These are phyloP conservation scores for Linnemannia elongata DNA, from an alignment of 192 early-diverging fungal species.

Conservation along the genomic window DNA sequence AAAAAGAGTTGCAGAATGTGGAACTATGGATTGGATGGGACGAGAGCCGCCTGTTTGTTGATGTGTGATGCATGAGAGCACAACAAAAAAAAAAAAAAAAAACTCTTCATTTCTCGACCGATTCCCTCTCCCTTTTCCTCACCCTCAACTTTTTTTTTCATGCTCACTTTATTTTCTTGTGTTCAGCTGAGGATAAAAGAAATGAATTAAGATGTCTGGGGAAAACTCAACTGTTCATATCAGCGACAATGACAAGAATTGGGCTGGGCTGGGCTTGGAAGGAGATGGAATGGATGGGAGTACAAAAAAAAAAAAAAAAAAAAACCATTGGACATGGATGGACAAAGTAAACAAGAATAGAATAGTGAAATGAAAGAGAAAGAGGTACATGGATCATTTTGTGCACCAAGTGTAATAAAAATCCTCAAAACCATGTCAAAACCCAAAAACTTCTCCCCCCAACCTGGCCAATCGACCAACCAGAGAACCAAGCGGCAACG, in stretches of 20 bases:
- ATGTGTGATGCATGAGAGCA: conserved; percentile 1
- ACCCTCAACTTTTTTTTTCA: neutral
- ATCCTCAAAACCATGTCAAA: neutral
- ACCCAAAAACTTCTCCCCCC: neutral
- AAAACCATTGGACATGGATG: no score
- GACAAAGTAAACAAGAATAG: no score
- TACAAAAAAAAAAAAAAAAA: no score
- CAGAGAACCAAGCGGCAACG: neutral
- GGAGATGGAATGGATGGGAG: no score
- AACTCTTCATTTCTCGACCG: neutral
- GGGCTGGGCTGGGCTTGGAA: no score
- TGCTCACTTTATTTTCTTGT: conserved; percentile 5
- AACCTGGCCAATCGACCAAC: neutral
- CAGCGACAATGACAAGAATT: no score
- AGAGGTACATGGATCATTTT: no score
- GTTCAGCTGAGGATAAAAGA: neutral
- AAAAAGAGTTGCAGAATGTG: neutral
- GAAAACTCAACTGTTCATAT: no score
- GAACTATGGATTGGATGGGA: neutral
- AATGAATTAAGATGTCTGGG: neutral
- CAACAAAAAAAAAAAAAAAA: neutral
- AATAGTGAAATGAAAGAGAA: no score
- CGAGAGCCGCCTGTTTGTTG: neutral
- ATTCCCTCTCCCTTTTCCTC: no score
- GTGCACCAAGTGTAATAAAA: no score